Evolutionary conservation across 768 basidiomycete species (phyloP), one percentile per base, ranked within the genome.

Genomic region (Boletus huronensis): DNA sequence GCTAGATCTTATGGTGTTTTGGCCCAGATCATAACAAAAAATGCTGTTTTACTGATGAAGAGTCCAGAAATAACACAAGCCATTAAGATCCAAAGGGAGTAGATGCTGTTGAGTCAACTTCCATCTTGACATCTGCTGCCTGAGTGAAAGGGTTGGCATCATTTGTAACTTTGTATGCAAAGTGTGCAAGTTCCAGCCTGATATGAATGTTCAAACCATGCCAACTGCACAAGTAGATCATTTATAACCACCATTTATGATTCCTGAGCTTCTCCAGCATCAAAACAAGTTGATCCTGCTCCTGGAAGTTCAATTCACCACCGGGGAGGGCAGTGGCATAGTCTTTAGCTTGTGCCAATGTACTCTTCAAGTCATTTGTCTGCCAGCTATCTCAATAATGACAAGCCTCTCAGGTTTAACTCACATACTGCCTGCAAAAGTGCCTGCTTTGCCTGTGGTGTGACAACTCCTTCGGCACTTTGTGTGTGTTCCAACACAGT

Each of bases 91-190:
- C 55, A 77, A 65, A 74, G 11, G 87, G 87, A 4, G 87, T 89
- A 4, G 87, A 88, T 26, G 87, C 87, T 53, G 82, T 84, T 14
- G 87, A 90, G 64, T 90, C 87, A 36, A 89, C 69, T 59, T 88
- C 87, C 80, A 87, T 86, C 57, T 75, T 77, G 5, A 62, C 42
- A 23, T 75, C 71, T 13, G 57, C 59, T 3, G 57, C 55, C 6
- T 65, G 65, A n/a, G 62, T 42, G 14, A 59, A 62, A 25, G 62
- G 34, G 5, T 67, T 59, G 8, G 72, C 68, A 29, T 77, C 71
- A 14, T 63, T 64, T 21, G 79, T 62, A 19, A 74, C 73, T 50
- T 71, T 73, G 14, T 74, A 67, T 5, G 82, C 69, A 58, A 89
- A 87, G 14, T 77, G 72, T 0, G 65, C 70, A 2, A 88, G 72